phyloP scores from a whole-genome alignment of 2,329 filamentous ascomycete genomes.

The Coniella lustricola region DNA sequence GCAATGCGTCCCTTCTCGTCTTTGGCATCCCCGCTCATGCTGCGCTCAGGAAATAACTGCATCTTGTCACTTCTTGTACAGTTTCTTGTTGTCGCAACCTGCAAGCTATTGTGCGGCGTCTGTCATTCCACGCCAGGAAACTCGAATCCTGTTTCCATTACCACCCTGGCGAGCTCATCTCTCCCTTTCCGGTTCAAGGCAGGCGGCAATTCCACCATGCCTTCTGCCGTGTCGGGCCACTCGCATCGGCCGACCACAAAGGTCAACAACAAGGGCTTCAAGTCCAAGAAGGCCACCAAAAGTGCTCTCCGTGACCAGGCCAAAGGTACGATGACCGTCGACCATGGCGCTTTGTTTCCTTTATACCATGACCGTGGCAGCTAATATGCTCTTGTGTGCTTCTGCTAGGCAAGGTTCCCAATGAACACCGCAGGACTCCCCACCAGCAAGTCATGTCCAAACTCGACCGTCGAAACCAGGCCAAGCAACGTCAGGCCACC shows the following conservation, averaged over 20 bases:
- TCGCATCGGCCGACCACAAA: slow-evolving; percentile 94
- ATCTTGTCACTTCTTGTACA: too few relatives aligned
- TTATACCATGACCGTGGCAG: too few relatives aligned
- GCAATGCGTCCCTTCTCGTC: not conserved
- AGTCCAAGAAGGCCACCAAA: slow-evolving; percentile 86
- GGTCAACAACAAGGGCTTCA: slow-evolving; percentile 80
- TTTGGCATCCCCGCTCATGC: not conserved
- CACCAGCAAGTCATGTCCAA: slow-evolving; percentile 98
- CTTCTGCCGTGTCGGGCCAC: slow-evolving; percentile 60
- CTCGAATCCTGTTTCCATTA: not conserved
- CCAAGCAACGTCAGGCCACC: slow-evolving; percentile 76
- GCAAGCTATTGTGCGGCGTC: too few relatives aligned
- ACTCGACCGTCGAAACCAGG: slow-evolving; percentile 88
- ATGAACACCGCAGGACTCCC: slow-evolving; percentile 77
- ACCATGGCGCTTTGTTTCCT: not conserved
- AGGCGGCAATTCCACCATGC: slow-evolving; percentile 64
- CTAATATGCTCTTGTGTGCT: not conserved
- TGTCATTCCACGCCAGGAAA: not conserved
- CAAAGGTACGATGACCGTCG: slow-evolving; percentile 71
- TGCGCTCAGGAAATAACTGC: too few relatives aligned
- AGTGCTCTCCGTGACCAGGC: slow-evolving; percentile 73
- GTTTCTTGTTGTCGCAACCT: too few relatives aligned
- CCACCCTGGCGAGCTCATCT: slow-evolving; percentile 50
- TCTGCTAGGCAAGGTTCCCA: slow-evolving; percentile 65
- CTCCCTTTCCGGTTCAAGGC: slow-evolving; percentile 86